phyloP scores from a whole-genome alignment of 768 basidiomycete genomes.

The Trametopsis cervina region DNA sequence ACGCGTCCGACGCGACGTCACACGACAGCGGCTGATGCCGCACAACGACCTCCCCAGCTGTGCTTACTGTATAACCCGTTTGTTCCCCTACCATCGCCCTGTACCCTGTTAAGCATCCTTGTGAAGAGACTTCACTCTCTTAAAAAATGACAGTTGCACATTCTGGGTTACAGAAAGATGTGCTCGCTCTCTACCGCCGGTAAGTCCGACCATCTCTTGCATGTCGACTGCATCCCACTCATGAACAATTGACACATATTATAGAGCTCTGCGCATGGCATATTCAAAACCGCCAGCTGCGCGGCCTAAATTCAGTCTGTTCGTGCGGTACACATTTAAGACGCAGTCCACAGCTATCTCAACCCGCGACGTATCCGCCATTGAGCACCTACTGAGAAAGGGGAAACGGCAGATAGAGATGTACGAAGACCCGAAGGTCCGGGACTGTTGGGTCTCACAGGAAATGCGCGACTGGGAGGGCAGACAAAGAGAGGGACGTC shows the following conservation, averaged over 20 bases:
- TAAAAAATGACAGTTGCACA: constrained; percentile 13
- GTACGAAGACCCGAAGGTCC: constrained; percentile 61
- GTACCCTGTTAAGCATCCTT: too few relatives aligned
- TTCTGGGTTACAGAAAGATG: constrained; percentile 48
- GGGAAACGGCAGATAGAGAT: constrained; percentile 61
- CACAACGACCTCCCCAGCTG: background rate
- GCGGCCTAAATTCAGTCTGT: constrained; percentile 59
- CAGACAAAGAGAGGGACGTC: constrained; percentile 15
- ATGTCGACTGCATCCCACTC: background rate
- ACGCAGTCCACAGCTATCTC: constrained; percentile 53
- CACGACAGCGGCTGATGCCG: background rate
- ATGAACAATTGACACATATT: too few relatives aligned
- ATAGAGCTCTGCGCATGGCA: constrained; percentile 71
- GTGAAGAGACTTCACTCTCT: too few relatives aligned
- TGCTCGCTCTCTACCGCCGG: constrained; percentile 50
- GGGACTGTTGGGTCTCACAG: constrained; percentile 67
- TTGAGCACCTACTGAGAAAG: constrained; percentile 73
- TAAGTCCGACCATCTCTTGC: constrained; percentile 20
- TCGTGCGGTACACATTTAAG: constrained; percentile 65
- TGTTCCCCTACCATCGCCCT: background rate
- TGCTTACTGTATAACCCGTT: too few relatives aligned
- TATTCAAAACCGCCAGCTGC: constrained; percentile 54
- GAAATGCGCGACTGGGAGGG: constrained; percentile 65
- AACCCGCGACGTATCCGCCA: constrained; percentile 56
- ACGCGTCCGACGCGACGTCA: background rate